phyloP scores from a whole-genome alignment of 768 basidiomycete species.

The Leucocoprinus birnbaumii region DNA sequence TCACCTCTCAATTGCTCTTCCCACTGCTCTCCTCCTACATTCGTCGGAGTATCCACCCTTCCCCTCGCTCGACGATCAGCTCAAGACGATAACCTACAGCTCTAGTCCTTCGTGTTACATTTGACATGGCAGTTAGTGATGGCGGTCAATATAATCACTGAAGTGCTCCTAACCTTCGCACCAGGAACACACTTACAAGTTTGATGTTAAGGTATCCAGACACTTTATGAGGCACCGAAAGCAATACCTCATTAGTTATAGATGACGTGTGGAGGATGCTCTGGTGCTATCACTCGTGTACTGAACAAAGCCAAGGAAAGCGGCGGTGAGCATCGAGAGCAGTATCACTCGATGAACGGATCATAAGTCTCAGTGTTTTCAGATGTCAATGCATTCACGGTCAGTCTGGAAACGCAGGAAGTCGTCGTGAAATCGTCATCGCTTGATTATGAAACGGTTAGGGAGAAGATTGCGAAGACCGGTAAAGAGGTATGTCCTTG shows the following conservation, averaged over 20 bases:
- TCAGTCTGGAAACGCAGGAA: conserved; percentile 67
- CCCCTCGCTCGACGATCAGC: not conserved
- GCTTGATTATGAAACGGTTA: conserved; percentile 60
- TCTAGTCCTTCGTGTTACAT: not conserved
- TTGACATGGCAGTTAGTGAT: not conserved
- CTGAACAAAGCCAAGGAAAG: conserved; percentile 64
- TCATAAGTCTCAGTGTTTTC: too few species aligned
- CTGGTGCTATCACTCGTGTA: conserved; percentile 75
- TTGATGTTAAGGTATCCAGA: conserved; percentile 74
- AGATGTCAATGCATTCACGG: conserved; percentile 58
- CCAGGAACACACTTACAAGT: conserved; percentile 59
- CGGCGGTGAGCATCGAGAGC: conserved; percentile 23
- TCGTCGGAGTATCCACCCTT: not conserved
- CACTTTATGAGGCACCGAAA: not conserved
- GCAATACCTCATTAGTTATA: conserved; percentile 21
- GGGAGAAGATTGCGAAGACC: conserved; percentile 83
- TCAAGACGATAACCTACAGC: not conserved
- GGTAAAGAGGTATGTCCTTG: conserved; percentile 76
- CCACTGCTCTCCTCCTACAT: not conserved
- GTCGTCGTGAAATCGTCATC: conserved; percentile 67
- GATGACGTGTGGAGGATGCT: conserved; percentile 91
- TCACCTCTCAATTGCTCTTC: not conserved
- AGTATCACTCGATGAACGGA: too few species aligned
- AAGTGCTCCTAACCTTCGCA: too few species aligned
- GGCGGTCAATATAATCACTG: not conserved